Conservation (phyloP, 164 flowering plant genomes). For the Annona squamosa region DNA sequence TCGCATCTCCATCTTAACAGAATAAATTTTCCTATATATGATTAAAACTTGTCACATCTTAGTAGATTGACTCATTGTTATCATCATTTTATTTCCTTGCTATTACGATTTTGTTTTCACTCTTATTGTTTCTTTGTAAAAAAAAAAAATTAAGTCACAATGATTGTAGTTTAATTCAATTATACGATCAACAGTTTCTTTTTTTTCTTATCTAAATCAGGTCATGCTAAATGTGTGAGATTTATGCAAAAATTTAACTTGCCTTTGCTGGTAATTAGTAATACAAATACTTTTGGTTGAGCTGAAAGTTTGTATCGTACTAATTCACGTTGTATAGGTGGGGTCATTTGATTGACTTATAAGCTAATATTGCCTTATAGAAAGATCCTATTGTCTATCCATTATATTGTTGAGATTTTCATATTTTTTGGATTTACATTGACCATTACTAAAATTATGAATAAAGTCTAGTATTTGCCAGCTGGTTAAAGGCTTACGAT, state of each 20-base stretch:
- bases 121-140: not conserved
- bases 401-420: not conserved
- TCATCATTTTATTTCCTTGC: not conserved
- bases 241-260: conserved; percentile 88
- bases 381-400: not conserved
- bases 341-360: not conserved
- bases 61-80: not conserved
- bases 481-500: too few relatives aligned
- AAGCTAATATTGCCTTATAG: not conserved
- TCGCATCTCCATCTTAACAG: too few relatives aligned
- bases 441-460: too few relatives aligned
- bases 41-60: too few relatives aligned
- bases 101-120: not conserved
- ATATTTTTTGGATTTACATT: too few relatives aligned
- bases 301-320: not conserved
- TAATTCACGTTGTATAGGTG: not conserved
- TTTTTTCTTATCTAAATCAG: conserved; percentile 25
- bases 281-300: conserved; percentile 1
- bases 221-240: conserved; percentile 94
- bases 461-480: too few relatives aligned
- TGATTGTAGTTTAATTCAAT: not conserved
- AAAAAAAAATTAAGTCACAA: not conserved
- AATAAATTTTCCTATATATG: too few relatives aligned
- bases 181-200: not conserved
- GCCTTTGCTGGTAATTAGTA: conserved; percentile 70